Conservation (phyloP, 768 basidiomycete species). For the Termitomyces sp. region DNA sequence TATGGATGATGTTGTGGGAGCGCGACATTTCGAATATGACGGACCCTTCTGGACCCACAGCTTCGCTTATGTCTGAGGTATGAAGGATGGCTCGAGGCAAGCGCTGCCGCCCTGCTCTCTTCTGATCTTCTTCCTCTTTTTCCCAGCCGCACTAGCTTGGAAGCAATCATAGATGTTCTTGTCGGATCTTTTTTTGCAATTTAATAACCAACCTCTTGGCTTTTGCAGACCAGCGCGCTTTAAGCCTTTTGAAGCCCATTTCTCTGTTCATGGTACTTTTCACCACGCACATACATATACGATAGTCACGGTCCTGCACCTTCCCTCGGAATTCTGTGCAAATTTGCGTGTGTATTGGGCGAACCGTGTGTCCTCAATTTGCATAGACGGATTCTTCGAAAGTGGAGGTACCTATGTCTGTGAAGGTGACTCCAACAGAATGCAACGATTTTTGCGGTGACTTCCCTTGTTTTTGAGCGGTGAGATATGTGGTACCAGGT, state of each 20-base stretch:
- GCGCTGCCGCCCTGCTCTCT: not conserved
- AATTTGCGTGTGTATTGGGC: conserved; percentile 12
- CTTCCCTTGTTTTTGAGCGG: no score
- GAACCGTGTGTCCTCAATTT: conserved; percentile 14
- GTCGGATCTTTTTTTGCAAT: not conserved
- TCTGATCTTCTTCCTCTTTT: not conserved
- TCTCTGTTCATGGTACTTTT: not conserved
- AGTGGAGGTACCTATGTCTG: conserved; percentile 5
- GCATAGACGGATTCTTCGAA: conserved; percentile 10
- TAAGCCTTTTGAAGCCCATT: not conserved
- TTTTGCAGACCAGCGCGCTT: not conserved
- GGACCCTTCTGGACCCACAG: no score
- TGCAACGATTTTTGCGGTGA: no score
- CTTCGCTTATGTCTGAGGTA: no score
- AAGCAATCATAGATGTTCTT: not conserved
- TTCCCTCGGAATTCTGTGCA: conserved; percentile 6
- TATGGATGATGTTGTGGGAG: not conserved
- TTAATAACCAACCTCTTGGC: not conserved
- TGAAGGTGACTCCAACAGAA: no score
- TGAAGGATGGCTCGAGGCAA: not conserved
- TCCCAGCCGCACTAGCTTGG: not conserved
- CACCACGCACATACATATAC: not conserved
- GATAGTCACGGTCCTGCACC: conserved; percentile 5
- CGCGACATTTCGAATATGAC: not conserved
- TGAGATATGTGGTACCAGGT: no score